Conservation (phyloP, 2,329 filamentous ascomycete genomes). For the Lachnellula hyalina region DNA sequence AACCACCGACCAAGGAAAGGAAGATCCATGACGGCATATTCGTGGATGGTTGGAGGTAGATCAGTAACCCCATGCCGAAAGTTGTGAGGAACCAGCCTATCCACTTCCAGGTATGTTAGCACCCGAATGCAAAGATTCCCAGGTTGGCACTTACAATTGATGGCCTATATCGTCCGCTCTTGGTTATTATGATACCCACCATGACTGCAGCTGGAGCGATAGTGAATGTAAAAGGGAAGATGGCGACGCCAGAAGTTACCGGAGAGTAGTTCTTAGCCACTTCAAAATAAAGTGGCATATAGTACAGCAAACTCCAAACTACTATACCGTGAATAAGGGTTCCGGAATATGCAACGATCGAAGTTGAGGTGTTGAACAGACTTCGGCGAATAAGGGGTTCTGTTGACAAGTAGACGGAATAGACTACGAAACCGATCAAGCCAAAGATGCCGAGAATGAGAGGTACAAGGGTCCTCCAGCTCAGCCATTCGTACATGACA, state of each 20-base stretch:
- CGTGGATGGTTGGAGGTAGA: slow-evolving; percentile 33
- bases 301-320: slow-evolving; percentile 48
- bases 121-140: too few species aligned
- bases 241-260: slow-evolving; percentile 46
- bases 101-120: slow-evolving; percentile 32
- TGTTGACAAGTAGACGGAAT: slow-evolving; percentile 35
- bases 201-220: slow-evolving; percentile 51
- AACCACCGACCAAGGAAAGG: slow-evolving; percentile 52
- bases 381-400: slow-evolving; percentile 33
- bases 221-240: slow-evolving; percentile 56
- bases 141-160: slow-evolving; percentile 3
- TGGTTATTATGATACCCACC: slow-evolving; percentile 49
- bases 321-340: slow-evolving; percentile 50
- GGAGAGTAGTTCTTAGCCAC: slow-evolving; percentile 46
- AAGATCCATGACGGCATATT: slow-evolving; percentile 52
- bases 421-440: slow-evolving; percentile 47
- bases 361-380: slow-evolving; percentile 41
- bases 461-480: slow-evolving; percentile 55
- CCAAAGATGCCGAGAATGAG: slow-evolving; percentile 48
- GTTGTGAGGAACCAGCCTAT: slow-evolving; percentile 55
- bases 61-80: slow-evolving; percentile 51
- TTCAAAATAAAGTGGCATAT: slow-evolving; percentile 45
- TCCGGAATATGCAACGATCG: slow-evolving; percentile 45
- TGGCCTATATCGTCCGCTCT: slow-evolving; percentile 51
- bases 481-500: slow-evolving; percentile 58